Percentiles rank a stretch among this genome's conserved stretches.
Evolutionary conservation across 1,139 yeast species (phyloP).

Genomic region (Zhuliangozyma parablackwelliae): DNA sequence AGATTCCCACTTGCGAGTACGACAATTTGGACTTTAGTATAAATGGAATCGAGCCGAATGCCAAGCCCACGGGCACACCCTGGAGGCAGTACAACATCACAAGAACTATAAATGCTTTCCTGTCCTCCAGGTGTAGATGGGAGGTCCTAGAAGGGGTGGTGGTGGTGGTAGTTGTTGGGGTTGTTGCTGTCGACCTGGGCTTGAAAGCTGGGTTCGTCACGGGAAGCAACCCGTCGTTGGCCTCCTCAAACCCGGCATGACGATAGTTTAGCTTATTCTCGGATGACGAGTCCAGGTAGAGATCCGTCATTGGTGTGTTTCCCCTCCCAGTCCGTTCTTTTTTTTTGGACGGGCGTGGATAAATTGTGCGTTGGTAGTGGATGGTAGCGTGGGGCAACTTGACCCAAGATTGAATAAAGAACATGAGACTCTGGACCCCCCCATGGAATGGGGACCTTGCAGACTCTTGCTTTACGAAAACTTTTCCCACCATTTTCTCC

Average conservation of each 20-base stretch:
- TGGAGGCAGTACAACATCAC: conserved; percentile 76
- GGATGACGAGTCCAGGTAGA: conserved; percentile 5
- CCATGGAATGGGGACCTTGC: too few relatives aligned
- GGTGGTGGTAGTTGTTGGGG: conserved; percentile 2
- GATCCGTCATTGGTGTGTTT: too few relatives aligned
- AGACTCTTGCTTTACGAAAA: background rate
- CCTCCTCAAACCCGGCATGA: conserved; percentile 25
- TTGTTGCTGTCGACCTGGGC: conserved; percentile 1
- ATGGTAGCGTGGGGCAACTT: too few relatives aligned
- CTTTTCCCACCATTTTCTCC: background rate
- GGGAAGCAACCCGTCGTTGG: conserved; percentile 36
- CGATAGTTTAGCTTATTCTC: conserved; percentile 16
- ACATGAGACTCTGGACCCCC: too few relatives aligned
- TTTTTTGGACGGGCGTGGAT: too few relatives aligned
- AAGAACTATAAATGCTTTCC: conserved; percentile 69
- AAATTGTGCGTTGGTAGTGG: too few relatives aligned
- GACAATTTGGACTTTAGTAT: conserved; percentile 74
- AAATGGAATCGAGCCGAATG: conserved; percentile 95
- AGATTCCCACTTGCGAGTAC: conserved; percentile 88
- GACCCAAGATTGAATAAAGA: too few relatives aligned
- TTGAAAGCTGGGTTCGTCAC: conserved; percentile 10
- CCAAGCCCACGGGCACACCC: conserved; percentile 94
- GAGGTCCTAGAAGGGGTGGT: conserved; percentile 1
- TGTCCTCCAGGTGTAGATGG: conserved; percentile 39
- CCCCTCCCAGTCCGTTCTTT: too few relatives aligned